A percentile compares a stretch with the other conserved stretches of the same genome.
Evolutionary conservation across 1,284 basidiomycete species (phyloP).

Genomic region (Fomitopsis schrenkii): DNA sequence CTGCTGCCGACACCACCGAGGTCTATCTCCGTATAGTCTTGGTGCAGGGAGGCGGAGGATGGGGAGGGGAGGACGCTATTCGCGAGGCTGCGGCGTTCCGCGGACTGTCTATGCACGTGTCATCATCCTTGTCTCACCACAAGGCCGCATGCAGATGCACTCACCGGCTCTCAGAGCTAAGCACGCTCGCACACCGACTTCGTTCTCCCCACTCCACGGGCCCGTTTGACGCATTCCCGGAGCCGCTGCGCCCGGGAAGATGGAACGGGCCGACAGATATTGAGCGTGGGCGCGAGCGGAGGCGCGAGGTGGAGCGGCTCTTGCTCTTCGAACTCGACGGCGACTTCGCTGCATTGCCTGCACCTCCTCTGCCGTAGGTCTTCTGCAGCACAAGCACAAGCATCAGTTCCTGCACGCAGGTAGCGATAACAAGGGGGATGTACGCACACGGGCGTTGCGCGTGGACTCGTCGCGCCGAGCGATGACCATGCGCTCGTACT

Average conservation of each 20-base stretch:
- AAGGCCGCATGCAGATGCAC: constrained; percentile 11
- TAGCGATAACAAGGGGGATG: not conserved
- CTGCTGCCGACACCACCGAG: constrained; percentile 76
- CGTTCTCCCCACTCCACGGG: too few species aligned
- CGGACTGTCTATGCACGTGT: constrained; percentile 48
- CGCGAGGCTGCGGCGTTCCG: constrained; percentile 64
- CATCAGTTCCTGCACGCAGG: not conserved
- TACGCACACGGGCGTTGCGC: constrained; percentile 12
- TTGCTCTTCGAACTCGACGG: constrained; percentile 12
- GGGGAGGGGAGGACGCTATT: constrained; percentile 41
- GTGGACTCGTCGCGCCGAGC: constrained; percentile 33
- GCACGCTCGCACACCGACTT: constrained; percentile 6
- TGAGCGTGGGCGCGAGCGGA: constrained; percentile 3
- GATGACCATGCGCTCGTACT: constrained; percentile 44
- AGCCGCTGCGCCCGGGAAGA: too few species aligned
- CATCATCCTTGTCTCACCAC: not conserved
- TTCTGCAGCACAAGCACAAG: constrained; percentile 29
- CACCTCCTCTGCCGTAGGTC: constrained; percentile 56
- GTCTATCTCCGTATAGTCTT: constrained; percentile 40
- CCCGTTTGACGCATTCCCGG: too few species aligned
- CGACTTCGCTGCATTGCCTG: constrained; percentile 43
- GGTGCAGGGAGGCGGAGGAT: constrained; percentile 12
- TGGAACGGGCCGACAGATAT: constrained; percentile 10
- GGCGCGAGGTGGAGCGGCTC: constrained; percentile 20
- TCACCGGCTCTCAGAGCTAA: constrained; percentile 37